Evolutionary conservation across 441 rosid genomes (phyloP).

Genomic region (Hura crepitans): DNA sequence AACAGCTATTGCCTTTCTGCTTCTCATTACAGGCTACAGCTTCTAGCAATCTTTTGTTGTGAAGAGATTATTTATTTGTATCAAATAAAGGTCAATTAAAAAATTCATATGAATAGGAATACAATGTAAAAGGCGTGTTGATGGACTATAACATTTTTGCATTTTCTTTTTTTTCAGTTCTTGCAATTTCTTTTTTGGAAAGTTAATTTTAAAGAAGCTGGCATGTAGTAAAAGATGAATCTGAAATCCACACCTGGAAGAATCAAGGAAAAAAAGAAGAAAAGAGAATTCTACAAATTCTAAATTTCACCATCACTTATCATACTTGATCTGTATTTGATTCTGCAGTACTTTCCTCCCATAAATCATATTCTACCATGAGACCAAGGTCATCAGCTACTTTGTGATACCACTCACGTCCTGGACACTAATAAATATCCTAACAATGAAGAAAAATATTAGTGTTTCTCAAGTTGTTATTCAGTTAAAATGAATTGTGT

Average conservation of each 20-base stretch:
- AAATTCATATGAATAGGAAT: constrained; percentile 22
- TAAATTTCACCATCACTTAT: constrained; percentile 19
- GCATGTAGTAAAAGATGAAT: constrained; percentile 18
- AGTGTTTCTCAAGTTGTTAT: not conserved
- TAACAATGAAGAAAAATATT: too few relatives aligned
- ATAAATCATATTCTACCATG: constrained; percentile 69
- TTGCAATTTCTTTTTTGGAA: not conserved
- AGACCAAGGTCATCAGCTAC: constrained; percentile 87
- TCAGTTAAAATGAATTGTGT: not conserved
- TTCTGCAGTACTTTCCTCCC: constrained; percentile 42
- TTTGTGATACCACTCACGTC: constrained; percentile 81
- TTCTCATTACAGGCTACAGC: constrained; percentile 40
- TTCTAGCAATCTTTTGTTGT: constrained; percentile 29
- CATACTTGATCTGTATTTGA: constrained; percentile 43
- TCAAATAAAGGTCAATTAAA: constrained; percentile 20
- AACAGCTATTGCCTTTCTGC: constrained; percentile 44
- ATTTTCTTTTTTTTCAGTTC: constrained; percentile 27
- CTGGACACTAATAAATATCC: constrained; percentile 85
- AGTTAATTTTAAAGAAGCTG: constrained; percentile 1
- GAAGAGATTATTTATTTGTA: constrained; percentile 29
- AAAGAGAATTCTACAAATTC: constrained; percentile 3
- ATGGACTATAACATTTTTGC: constrained; percentile 27
- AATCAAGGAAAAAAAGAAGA: constrained; percentile 11
- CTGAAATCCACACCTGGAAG: constrained; percentile 5
- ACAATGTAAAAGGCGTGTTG: constrained; percentile 24